Conservation (phyloP, 2,329 filamentous ascomycete species). For the Alternaria longipes region DNA sequence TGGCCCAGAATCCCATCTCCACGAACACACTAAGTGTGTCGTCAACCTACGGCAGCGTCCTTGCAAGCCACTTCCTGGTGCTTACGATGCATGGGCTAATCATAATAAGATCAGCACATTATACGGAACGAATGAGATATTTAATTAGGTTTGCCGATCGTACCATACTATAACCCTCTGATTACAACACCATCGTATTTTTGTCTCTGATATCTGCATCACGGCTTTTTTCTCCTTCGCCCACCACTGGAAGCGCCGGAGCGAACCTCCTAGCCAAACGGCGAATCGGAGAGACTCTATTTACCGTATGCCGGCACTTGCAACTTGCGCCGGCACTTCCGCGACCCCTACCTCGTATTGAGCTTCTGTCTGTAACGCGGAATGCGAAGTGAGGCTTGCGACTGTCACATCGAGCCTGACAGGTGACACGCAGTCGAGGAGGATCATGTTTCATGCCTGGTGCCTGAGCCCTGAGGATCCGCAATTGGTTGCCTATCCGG, state of each 20-base stretch:
- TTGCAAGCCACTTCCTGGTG: conserved; percentile 1
- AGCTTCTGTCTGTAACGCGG: background rate
- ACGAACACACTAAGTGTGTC: background rate
- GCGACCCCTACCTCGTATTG: background rate
- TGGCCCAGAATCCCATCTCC: background rate
- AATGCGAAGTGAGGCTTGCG: background rate
- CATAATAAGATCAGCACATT: conserved; percentile 1
- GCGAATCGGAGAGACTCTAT: background rate
- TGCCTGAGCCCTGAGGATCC: conserved; percentile 17
- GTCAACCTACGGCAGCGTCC: background rate
- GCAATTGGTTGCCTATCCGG: conserved; percentile 24
- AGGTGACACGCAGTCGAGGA: conserved; percentile 17
- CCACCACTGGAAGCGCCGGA: background rate
- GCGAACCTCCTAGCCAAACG: conserved; percentile 2
- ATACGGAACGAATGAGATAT: conserved; percentile 8
- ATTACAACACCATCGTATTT: background rate
- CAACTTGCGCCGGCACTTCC: conserved; percentile 9
- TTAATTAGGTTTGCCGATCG: conserved; percentile 13
- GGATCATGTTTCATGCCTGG: conserved; percentile 16
- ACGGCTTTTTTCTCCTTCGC: background rate
- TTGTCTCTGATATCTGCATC: background rate
- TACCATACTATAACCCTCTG: background rate
- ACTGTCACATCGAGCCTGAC: conserved; percentile 3
- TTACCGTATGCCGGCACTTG: conserved; percentile 11
- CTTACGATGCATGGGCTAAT: conserved; percentile 1